Percentiles rank a stretch among this genome's conserved stretches.
phyloP scores from a whole-genome alignment of 805 yeast species.

The Starmerella ratchasimensis region DNA sequence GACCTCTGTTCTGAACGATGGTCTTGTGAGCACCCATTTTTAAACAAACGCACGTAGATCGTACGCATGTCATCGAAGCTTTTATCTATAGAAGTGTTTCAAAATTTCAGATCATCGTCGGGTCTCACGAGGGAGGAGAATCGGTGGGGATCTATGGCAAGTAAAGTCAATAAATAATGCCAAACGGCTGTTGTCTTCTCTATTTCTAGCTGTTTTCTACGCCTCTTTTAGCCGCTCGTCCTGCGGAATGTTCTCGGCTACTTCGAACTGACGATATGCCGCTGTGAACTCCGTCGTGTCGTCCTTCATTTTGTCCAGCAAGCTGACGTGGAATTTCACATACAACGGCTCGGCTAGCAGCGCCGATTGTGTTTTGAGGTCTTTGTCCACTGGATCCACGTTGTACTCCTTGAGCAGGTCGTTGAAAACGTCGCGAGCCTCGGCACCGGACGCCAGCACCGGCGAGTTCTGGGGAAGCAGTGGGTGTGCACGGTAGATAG shows the following conservation, averaged over 20 bases:
- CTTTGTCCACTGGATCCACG: background rate
- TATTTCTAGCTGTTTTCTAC: too few relatives aligned
- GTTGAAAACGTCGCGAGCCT: constrained; percentile 19
- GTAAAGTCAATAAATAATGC: too few relatives aligned
- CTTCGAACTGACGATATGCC: constrained; percentile 9
- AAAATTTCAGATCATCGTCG: too few relatives aligned
- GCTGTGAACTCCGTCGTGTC: constrained; percentile 21
- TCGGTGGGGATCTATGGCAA: too few relatives aligned
- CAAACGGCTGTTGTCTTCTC: background rate
- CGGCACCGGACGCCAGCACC: constrained; percentile 5
- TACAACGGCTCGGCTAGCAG: constrained; percentile 22
- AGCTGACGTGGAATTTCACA: constrained; percentile 17
- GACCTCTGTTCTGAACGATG: too few relatives aligned
- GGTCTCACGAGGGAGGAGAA: too few relatives aligned
- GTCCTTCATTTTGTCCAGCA: constrained; percentile 17
- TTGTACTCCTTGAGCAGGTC: constrained; percentile 16
- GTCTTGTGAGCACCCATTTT: too few relatives aligned
- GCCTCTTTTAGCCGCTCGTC: constrained; percentile 10
- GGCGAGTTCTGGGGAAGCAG: constrained; percentile 19
- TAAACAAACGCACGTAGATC: too few relatives aligned
- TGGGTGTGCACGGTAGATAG: constrained; percentile 22
- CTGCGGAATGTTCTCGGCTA: constrained; percentile 8
- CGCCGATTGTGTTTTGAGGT: constrained; percentile 10
- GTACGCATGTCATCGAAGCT: too few relatives aligned
- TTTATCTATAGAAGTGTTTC: too few relatives aligned